These are phyloP conservation scores for Schizophyllum commune DNA, from an alignment of 1,284 basidiomycete genomes.

Conservation along the genomic window DNA sequence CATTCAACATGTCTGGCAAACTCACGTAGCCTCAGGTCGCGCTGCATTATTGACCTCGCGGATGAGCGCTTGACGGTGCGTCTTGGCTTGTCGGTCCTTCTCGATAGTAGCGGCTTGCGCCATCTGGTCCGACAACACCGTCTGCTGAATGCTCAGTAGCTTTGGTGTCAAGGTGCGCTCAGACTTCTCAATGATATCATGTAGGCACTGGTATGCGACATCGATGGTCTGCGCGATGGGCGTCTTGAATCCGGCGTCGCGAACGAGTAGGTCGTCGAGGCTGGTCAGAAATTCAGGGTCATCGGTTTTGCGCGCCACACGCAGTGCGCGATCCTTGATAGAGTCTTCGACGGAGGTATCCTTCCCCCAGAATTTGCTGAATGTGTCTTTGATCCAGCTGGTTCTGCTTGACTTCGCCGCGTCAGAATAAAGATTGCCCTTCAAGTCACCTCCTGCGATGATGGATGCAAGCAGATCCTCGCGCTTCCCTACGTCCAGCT, in stretches of 20 bases:
- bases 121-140: background rate
- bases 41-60: background rate
- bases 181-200: slow-evolving; percentile 13
- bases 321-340: slow-evolving; percentile 1
- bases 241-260: slow-evolving; percentile 16
- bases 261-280: slow-evolving; percentile 17
- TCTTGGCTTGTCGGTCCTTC: background rate
- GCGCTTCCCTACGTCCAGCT: slow-evolving; percentile 7
- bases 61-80: background rate
- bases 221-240: slow-evolving; percentile 10
- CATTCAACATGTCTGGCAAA: background rate
- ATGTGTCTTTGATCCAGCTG: too few species aligned
- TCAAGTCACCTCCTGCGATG: background rate
- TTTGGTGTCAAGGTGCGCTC: slow-evolving; percentile 1
- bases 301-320: too few species aligned
- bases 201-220: slow-evolving; percentile 17
- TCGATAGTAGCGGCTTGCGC: background rate
- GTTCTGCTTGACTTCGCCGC: background rate
- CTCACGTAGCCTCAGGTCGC: background rate
- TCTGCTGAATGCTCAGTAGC: slow-evolving; percentile 1
- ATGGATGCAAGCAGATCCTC: slow-evolving; percentile 9
- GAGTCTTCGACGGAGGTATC: background rate
- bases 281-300: slow-evolving; percentile 23
- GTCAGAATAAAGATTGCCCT: slow-evolving; percentile 1
- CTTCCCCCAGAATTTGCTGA: slow-evolving; percentile 1